These are phyloP conservation scores for Candida boidinii DNA, from an alignment of 805 yeast species.

Conservation along the genomic window DNA sequence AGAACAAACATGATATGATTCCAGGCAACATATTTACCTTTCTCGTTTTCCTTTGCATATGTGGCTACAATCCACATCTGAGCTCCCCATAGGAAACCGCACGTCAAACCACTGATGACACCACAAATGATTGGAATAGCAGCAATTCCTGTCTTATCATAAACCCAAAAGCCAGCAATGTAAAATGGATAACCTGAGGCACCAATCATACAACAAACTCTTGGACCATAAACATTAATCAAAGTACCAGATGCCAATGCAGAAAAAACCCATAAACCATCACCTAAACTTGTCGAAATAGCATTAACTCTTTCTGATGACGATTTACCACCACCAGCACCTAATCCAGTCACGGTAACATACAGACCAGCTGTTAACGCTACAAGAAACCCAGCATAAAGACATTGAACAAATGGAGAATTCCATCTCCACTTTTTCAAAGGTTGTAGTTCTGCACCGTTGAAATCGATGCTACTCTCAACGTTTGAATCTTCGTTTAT, in stretches of 20 bases:
- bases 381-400: constrained; percentile 3
- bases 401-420: constrained; percentile 6
- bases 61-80: constrained; percentile 10
- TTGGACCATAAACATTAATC: constrained; percentile 4
- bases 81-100: constrained; percentile 11
- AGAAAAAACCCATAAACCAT: constrained; percentile 5
- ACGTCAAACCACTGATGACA: constrained; percentile 6
- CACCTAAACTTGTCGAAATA: constrained; percentile 3
- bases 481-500: too few species aligned
- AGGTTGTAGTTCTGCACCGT: too few species aligned
- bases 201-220: constrained; percentile 6
- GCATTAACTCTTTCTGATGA: constrained; percentile 1
- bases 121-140: constrained; percentile 10
- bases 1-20: constrained; percentile 9
- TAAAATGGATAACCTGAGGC: constrained; percentile 12
- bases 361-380: constrained; percentile 6
- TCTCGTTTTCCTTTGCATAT: constrained; percentile 10
- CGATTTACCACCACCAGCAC: constrained; percentile 3
- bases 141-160: constrained; percentile 6
- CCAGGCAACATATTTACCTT: constrained; percentile 9
- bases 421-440: constrained; percentile 5
- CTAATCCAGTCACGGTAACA: constrained; percentile 5
- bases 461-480: too few species aligned
- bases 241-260: constrained; percentile 3
- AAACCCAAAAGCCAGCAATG: constrained; percentile 12